These are phyloP conservation scores for Fusarium subtropicale DNA, from an alignment of 2,329 filamentous ascomycete genomes.

Conservation along the genomic window DNA sequence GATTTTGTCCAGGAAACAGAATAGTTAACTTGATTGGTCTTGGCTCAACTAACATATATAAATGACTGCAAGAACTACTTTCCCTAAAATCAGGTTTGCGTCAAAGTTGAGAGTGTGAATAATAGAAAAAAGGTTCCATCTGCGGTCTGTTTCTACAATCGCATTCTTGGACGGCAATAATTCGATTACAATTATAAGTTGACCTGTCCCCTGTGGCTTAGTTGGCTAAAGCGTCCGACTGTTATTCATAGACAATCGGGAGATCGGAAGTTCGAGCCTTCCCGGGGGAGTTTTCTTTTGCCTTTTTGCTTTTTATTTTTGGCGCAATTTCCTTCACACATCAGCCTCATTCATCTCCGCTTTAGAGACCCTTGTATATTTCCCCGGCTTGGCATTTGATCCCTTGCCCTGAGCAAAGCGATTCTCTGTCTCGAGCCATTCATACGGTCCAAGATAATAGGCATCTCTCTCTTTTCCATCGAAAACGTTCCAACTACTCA, in stretches of 20 bases:
- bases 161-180: fast-evolving
- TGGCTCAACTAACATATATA: fast-evolving
- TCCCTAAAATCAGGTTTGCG: background rate
- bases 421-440: conserved; percentile 38
- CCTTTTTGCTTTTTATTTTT: background rate
- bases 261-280: conserved; percentile 50
- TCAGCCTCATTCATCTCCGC: conserved; percentile 7
- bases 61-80: no score
- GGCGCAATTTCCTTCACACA: background rate
- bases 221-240: conserved; percentile 46
- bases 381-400: conserved; percentile 28
- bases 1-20: no score
- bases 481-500: conserved; percentile 38
- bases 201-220: conserved; percentile 43
- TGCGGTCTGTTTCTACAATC: fast-evolving
- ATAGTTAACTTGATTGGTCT: background rate
- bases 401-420: conserved; percentile 43
- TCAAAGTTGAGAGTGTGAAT: background rate
- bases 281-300: conserved; percentile 42
- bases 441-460: conserved; percentile 37
- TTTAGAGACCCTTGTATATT: conserved; percentile 27
- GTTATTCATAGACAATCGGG: conserved; percentile 46
- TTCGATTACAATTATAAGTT: fast-evolving
- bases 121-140: background rate
- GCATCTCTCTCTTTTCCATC: conserved; percentile 40